Base-by-base conservation (phyloP, 2,329 filamentous ascomycete genomes). In the Fusarium protoensiforme region DNA sequence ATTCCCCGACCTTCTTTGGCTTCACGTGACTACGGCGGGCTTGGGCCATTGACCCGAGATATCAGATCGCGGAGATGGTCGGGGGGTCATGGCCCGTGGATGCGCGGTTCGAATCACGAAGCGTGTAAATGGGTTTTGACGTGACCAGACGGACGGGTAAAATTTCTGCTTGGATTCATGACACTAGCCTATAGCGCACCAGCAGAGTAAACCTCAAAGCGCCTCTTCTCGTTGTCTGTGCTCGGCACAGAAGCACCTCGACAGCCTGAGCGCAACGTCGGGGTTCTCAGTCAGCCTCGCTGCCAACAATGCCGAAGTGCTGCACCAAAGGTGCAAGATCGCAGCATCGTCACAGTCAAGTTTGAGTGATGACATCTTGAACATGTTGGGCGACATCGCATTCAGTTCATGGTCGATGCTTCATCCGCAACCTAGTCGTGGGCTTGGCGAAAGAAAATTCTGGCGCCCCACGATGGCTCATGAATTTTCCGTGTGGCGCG, bases 11-110 rank as follows among this genome's bases (percentile, higher is more conserved):
- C 58, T 72, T 74, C 65, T 48, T 54, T 64, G 22, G 11, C 68
- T 69, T 71, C 71, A 74, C 71, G 71, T 73, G 71, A 38, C 53
- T 41, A 43, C 56, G 43, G 11, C 41, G 62, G 58, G 51, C 59
- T 69, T 65, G 61, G 46, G 48, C 65, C 58, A 20, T 61, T 58
- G 29, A 64, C 61, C 38, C 48, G 36, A 63, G 48, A 59, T 48
- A 58, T 46, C 35, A 63, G 39, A 57, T 29, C 31, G 35, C 20
- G 22, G 46, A 38, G 20, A 33, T 51, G 46, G 10, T 57, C 33
- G 33, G 33, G 35, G 29, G 20, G 33, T 22, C n/a, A 35, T 35
- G 53, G 33, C 6, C 53, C 33, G 22, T 27, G 14, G 33, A 38
- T 57, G 24, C 31, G 33, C 22, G 54, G 54, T 36, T 39, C 16